Evolutionary conservation across 2,329 filamentous ascomycete genomes (phyloP).

Genomic region (Blastomyces emzantsi): DNA sequence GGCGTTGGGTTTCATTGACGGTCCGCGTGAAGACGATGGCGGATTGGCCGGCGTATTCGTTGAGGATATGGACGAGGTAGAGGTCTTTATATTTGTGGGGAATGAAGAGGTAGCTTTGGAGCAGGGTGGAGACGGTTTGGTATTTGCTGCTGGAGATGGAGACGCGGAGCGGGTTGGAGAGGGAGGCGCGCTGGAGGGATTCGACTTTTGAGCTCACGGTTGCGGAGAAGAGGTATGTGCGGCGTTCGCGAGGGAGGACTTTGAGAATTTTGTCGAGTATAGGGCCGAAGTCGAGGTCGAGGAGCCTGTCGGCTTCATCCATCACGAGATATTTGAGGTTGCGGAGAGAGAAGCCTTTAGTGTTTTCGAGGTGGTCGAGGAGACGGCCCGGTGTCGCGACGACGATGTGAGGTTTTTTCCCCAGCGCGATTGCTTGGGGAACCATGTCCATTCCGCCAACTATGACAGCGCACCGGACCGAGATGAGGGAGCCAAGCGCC

Average conservation of each 20-base stretch:
- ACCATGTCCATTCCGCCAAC: slow-evolving; percentile 97
- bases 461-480: slow-evolving; percentile 75
- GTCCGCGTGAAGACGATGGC: slow-evolving; percentile 89
- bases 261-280: slow-evolving; percentile 90
- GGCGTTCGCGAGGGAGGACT: slow-evolving; percentile 65
- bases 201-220: slow-evolving; percentile 94
- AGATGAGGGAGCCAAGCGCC: slow-evolving; percentile 75
- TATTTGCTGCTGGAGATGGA: slow-evolving; percentile 76
- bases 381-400: slow-evolving; percentile 86
- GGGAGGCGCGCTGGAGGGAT: slow-evolving; percentile 76
- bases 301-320: slow-evolving; percentile 85
- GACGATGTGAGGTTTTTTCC: slow-evolving; percentile 91
- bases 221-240: slow-evolving; percentile 86
- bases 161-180: slow-evolving; percentile 75
- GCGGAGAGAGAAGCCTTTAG: slow-evolving; percentile 83
- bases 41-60: slow-evolving; percentile 77
- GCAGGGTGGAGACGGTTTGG: slow-evolving; percentile 80
- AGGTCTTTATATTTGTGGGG: slow-evolving; percentile 82
- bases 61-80: slow-evolving; percentile 76
- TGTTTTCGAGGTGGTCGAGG: slow-evolving; percentile 90
- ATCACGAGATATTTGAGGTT: slow-evolving; percentile 82
- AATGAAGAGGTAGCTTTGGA: slow-evolving; percentile 80
- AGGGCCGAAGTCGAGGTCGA: slow-evolving; percentile 91
- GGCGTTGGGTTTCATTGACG: slow-evolving; percentile 78
- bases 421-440: slow-evolving; percentile 76